Percentiles rank a stretch among this genome's conserved stretches.
Evolutionary conservation across 495 filamentous ascomycete genomes (phyloP).

Genomic region (Terfezia boudieri): DNA sequence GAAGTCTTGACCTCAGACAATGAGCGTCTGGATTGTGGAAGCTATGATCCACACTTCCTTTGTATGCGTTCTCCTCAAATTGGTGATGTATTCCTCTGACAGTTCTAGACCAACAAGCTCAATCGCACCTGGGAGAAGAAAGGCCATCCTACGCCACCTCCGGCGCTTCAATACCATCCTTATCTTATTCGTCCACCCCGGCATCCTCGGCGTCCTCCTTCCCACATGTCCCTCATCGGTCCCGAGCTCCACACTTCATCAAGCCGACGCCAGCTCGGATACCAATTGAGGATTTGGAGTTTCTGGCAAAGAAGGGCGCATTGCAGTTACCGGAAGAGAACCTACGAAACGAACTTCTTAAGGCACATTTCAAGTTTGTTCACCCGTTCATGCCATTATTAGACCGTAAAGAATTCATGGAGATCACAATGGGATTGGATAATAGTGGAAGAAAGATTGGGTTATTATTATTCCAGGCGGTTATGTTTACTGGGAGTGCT

Average conservation of each 20-base stretch:
- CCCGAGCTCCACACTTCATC: conserved; percentile 40
- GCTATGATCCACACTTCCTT: conserved; percentile 38
- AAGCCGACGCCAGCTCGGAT: conserved; percentile 47
- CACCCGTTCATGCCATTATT: conserved; percentile 79
- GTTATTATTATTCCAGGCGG: conserved; percentile 55
- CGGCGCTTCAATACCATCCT: conserved; percentile 24
- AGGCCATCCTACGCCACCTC: conserved; percentile 29
- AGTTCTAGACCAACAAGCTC: neutral
- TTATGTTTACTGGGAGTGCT: conserved; percentile 60
- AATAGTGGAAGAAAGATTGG: conserved; percentile 45
- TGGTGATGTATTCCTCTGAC: conserved; percentile 2
- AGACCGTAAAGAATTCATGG: conserved; percentile 51
- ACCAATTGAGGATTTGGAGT: conserved; percentile 49
- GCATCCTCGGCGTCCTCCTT: conserved; percentile 22
- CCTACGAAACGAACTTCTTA: conserved; percentile 50
- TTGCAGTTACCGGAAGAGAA: conserved; percentile 41
- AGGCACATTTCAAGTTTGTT: conserved; percentile 59
- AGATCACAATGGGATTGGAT: conserved; percentile 39
- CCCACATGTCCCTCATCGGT: conserved; percentile 23
- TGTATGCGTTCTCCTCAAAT: conserved; percentile 21
- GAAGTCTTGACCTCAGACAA: neutral
- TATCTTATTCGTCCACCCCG: conserved; percentile 19
- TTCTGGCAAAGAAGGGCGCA: conserved; percentile 52
- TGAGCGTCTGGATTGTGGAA: neutral
- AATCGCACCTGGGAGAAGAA: conserved; percentile 1